phyloP scores from a whole-genome alignment of 2,329 filamentous ascomycete species.

The Diaporthe vaccinii region DNA sequence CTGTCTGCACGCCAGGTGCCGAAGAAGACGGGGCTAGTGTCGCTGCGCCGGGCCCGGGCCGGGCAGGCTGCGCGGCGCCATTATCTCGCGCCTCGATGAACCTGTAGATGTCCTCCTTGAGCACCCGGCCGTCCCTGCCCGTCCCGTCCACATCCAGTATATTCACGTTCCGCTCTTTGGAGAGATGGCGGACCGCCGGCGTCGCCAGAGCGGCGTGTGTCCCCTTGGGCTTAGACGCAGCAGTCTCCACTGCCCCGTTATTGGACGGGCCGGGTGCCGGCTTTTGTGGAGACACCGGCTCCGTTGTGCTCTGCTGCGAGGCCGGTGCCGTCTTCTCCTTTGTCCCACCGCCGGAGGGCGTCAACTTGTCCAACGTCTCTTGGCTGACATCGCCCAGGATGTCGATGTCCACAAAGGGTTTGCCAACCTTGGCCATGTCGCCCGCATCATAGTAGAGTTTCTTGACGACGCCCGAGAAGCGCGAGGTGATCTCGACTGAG shows the following conservation, averaged over 20 bases:
- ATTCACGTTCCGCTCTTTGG: conserved; percentile 82
- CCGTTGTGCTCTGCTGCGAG: conserved; percentile 18
- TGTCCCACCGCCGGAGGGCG: conserved; percentile 42
- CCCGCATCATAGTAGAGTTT: conserved; percentile 96
- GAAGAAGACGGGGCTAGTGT: conserved; percentile 46
- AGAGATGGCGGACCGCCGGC: conserved; percentile 90
- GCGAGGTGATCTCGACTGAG: conserved; percentile 89
- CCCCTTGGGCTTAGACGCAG: conserved; percentile 58
- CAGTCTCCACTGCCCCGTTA: conserved; percentile 26
- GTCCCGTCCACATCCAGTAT: conserved; percentile 86
- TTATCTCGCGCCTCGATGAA: conserved; percentile 71
- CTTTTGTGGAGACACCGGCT: conserved; percentile 48
- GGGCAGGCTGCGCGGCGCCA: conserved; percentile 42
- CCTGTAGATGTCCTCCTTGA: conserved; percentile 91
- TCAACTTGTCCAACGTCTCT: conserved; percentile 65
- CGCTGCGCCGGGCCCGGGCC: conserved; percentile 3
- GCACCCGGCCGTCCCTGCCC: conserved; percentile 89
- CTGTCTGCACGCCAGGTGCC: conserved; percentile 67
- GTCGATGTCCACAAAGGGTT: conserved; percentile 95
- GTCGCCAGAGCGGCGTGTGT: conserved; percentile 85
- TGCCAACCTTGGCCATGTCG: conserved; percentile 95
- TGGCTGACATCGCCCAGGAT: conserved; percentile 82
- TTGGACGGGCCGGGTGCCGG: conserved; percentile 30
- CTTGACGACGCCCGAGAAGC: conserved; percentile 95
- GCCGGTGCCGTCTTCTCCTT: conserved; percentile 22